Evolutionary conservation across 2,329 filamentous ascomycete genomes (phyloP), one percentile per base, ranked within the genome.

Genomic region (Penicillium sp.): DNA sequence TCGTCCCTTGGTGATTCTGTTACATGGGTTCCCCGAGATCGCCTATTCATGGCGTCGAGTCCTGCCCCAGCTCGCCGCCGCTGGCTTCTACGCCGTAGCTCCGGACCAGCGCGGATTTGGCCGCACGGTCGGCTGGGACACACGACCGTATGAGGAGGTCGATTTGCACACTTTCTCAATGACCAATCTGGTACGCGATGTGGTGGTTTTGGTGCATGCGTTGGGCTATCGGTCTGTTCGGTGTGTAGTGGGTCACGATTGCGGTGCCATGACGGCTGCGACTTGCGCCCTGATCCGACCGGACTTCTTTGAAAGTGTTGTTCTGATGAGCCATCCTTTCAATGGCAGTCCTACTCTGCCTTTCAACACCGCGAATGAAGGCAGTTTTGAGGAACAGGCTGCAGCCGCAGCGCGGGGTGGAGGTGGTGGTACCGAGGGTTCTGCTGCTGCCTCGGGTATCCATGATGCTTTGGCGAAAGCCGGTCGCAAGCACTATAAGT

Each of bases 91-190:
- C 63, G 84, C 85, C 47, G 81, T 88, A 2, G 85, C 86, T 1
- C 81, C 82, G 31, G 86, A 89, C 61, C 84, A 86, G 61, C 79
- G 86, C 44, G 86, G 85, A 7, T 88, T 86, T 57, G 86, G 86
- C 10, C 78, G 84, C 24, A 89, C 85, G 0, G 83, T 77, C 0
- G 81, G 82, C 44, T 84, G 82, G 81, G 79, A 84, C 54, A 74
- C 69, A 1, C 72, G 76, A 1, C 55, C 68, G 1, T 85, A 75
- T 61, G 67, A 77, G 48, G 67, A 80, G 2, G 80, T 80, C 22
- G 80, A 86, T 58, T 67, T 87, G 35, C 71, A 71, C 7, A 78
- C 80, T 22, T 87, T 85, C 62, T 76, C 77, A 2, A 72, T 82
- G 49, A 82, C 82, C 0, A 80, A 77, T 16, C 72, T 87, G 0